These are phyloP conservation scores for Haberlea rhodopensis DNA, from an alignment of 257 asterid species.

Conservation along the genomic window DNA sequence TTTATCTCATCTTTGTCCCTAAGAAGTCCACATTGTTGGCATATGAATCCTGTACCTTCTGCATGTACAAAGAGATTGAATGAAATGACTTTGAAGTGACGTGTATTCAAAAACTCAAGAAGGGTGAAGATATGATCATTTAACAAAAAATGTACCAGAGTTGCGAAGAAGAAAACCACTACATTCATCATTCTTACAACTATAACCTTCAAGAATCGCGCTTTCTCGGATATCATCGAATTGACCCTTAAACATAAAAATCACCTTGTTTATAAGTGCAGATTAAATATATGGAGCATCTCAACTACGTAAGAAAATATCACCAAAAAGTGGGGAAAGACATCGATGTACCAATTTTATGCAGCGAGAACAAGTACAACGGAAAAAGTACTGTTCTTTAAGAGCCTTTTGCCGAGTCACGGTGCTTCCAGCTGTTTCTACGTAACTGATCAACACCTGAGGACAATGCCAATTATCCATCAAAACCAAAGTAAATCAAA, in stretches of 20 bases:
- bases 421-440: constrained; percentile 97
- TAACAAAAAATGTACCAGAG: constrained; percentile 44
- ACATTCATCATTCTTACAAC: constrained; percentile 64
- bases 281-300: constrained; percentile 15
- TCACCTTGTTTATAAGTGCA: constrained; percentile 22
- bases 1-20: constrained; percentile 73
- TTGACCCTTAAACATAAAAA: constrained; percentile 55
- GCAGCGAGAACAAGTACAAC: constrained; percentile 81
- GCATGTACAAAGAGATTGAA: constrained; percentile 25
- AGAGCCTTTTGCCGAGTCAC: constrained; percentile 78
- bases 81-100: constrained; percentile 19
- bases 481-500: constrained; percentile 19
- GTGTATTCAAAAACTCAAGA: constrained; percentile 6
- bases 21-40: constrained; percentile 82
- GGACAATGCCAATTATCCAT: constrained; percentile 26
- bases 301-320: constrained; percentile 15
- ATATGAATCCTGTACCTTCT: constrained; percentile 71
- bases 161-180: constrained; percentile 69
- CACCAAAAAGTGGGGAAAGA: constrained; percentile 4
- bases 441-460: constrained; percentile 82
- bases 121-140: constrained; percentile 3
- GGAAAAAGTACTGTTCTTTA: constrained; percentile 85
- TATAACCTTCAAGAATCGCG: constrained; percentile 85
- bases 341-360: constrained; percentile 53
- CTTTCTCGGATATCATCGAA: constrained; percentile 77